phyloP scores from a whole-genome alignment of 1,139 yeast genomes.

The Hyphopichia khmerensis region DNA sequence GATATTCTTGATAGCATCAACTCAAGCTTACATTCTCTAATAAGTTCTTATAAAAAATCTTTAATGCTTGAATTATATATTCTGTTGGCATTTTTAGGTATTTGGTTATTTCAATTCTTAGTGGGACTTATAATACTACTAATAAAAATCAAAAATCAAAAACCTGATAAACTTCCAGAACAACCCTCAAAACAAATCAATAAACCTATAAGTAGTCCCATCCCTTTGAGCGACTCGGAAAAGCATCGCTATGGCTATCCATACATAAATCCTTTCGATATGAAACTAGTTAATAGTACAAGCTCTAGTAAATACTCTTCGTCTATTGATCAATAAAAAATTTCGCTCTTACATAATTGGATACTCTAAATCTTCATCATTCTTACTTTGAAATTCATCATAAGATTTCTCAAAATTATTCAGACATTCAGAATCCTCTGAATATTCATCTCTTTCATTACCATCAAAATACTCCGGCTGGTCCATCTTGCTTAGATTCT shows the following conservation, averaged over 20 bases:
- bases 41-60: constrained; percentile 10
- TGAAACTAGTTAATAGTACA: neutral
- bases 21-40: neutral
- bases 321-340: constrained; percentile 1
- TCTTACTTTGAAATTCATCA: constrained; percentile 26
- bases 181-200: neutral
- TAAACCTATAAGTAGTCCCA: constrained; percentile 27
- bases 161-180: too few species aligned
- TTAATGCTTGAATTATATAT: constrained; percentile 47
- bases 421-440: constrained; percentile 37
- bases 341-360: neutral
- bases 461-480: constrained; percentile 43
- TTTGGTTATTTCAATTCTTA: constrained; percentile 50
- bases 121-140: constrained; percentile 23
- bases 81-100: constrained; percentile 38
- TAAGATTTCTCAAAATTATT: constrained; percentile 35
- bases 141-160: neutral
- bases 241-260: constrained; percentile 32
- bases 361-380: constrained; percentile 9
- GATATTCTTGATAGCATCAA: neutral
- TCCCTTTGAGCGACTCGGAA: constrained; percentile 27
- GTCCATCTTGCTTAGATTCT: constrained; percentile 33
- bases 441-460: constrained; percentile 27
- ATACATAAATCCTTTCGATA: constrained; percentile 17
- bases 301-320: constrained; percentile 5